These are phyloP conservation scores for Aspergillus heteromorphus DNA, from an alignment of 495 filamentous ascomycete genomes.

Conservation along the genomic window DNA sequence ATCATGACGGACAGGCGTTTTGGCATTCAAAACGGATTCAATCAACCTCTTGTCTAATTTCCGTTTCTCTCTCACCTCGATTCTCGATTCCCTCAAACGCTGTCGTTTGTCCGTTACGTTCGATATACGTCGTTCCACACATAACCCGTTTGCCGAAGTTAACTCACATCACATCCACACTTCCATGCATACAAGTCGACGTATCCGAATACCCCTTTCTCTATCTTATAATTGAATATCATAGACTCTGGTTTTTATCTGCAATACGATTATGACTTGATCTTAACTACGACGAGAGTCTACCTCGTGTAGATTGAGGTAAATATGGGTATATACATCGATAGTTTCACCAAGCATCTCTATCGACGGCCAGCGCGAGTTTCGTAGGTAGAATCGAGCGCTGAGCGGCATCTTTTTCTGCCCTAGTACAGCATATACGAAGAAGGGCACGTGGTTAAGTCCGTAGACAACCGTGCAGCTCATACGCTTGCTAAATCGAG, in stretches of 20 bases:
- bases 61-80: not conserved
- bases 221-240: not conserved
- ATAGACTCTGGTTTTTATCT: not conserved
- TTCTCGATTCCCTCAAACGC: not conserved
- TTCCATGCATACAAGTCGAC: not conserved
- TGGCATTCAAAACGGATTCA: conserved; percentile 13
- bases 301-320: not conserved
- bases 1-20: conserved; percentile 37
- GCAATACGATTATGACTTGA: not conserved
- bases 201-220: not conserved
- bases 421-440: too few relatives aligned
- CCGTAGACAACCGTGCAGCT: too few relatives aligned
- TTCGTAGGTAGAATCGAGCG: too few relatives aligned
- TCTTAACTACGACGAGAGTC: not conserved
- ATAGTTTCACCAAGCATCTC: not conserved
- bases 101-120: conserved; percentile 6
- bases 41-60: conserved; percentile 11
- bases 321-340: not conserved
- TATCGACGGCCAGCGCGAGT: too few relatives aligned
- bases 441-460: too few relatives aligned
- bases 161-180: not conserved
- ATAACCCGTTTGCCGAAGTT: not conserved
- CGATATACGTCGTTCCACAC: conserved; percentile 6
- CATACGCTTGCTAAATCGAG: too few relatives aligned
- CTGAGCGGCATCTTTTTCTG: too few relatives aligned